Evolutionary conservation across 257 asterid genomes (phyloP), one percentile per base, ranked within the genome.

Genomic region (Nicotiana noctiflora): DNA sequence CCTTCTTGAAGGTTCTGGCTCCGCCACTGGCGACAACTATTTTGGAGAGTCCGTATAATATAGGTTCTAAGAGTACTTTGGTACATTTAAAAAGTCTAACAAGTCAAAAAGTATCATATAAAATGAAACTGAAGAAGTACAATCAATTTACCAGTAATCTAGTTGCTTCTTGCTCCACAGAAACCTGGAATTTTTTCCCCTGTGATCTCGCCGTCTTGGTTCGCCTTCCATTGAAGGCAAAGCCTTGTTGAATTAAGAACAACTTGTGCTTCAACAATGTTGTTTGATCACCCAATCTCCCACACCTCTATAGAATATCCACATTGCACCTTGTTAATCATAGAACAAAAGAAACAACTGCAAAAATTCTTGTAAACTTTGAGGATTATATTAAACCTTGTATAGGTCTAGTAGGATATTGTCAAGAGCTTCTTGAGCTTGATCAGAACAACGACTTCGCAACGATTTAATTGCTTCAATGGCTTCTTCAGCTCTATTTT

Each of bases 61-160:
- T 29, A 25, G 31, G 32, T 29, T 29, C 32, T 29, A 29, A 29
- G 32, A 29, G 46, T 37, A 37, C 9, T 37, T 37, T 37, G 46
- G 10, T 37, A 37, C 2, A 2, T 1, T 0, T 37, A 0, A 37
- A 37, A 37, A 12, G 57, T 52, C 2, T 0, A 90, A 92, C 2
- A 92, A 91, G 12, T 89, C 90, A 0, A 82, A 56, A 7, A 85
- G 81, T 2, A 92, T 90, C 3, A 15, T 23, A 18, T 37, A 37
- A 37, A 74, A 74, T 18, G 4, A 75, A 37, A 46, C 21, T 6
- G 11, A 74, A 74, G 2, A 2, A 17, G 21, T 49, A 21, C 4
- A 13, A 72, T 14, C 57, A n/a, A 0, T 65, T 65, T 60, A 81
- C 84, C 81, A 81, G 44, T 46, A 81, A 61, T 34, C 81, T 15